Evolutionary conservation across 1,284 basidiomycete species (phyloP), one percentile per base, ranked within the genome.

Genomic region (Coniferiporia sulphurascens): DNA sequence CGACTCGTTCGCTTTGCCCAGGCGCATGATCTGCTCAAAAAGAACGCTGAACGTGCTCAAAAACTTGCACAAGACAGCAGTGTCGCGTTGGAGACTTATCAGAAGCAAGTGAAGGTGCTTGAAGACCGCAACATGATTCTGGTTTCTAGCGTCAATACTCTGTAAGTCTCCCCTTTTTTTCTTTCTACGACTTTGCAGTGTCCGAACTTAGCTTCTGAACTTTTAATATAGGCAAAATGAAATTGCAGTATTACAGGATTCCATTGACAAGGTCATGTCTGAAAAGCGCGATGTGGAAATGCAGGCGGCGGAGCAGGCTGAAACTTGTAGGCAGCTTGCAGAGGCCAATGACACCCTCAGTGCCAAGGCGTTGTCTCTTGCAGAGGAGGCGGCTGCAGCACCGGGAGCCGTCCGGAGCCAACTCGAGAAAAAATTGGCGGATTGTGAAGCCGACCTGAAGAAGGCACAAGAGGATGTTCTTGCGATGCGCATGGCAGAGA

Each of bases 11-110:
- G 91, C 32, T 90, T 92, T 66, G 91, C 90, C 1, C 85, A 91
- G 70, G 91, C 92, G 55, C 88, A 94, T 64, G 93, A 95, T 66
- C 68, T 93, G 64, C 78, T 94, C 64, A 94, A 93, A 80, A 89
- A 87, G 73, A 95, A 95, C 69, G 93, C 93, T 17, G 89, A 91
- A 65, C 80, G 91, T 52, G 93, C 93, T 10, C 90, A 93, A 76
- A 92, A 91, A 71, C 79, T 96, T 22, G 92, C 91, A 1, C 84
- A 87, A 69, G 92, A 93, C 60, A 89, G 87, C 50, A 86, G 84
- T 61, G 70, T 70, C 13, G 89, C 86, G 19, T 74, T 96, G 44
- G 90, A 91, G 76, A 93, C 88, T 34, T 95, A 95, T 70, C 90
- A 94, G 75, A 86, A 85, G 73, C 92, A 95, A 69, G 89, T 94